Evolutionary conservation across 345 rosid genomes (phyloP).

Genomic region (Linum tenue): DNA sequence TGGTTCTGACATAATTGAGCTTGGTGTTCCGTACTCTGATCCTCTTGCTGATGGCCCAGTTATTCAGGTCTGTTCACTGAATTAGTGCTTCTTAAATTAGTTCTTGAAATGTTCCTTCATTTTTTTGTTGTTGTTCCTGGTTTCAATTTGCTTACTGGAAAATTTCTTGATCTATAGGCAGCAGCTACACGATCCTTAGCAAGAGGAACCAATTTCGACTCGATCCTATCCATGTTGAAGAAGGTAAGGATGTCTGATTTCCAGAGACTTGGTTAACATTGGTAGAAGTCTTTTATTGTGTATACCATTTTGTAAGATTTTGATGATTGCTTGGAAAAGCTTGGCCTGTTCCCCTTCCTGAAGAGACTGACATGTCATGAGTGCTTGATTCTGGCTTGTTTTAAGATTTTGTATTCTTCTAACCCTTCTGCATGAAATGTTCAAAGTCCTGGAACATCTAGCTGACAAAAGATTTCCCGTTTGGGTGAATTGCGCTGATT

Average conservation of each 20-base stretch:
- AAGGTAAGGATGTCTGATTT: slow-evolving; percentile 36
- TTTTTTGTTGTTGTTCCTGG: neutral
- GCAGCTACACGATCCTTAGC: slow-evolving; percentile 81
- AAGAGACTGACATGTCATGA: neutral
- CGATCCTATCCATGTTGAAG: slow-evolving; percentile 59
- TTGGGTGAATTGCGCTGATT: no score
- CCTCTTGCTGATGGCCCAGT: slow-evolving; percentile 91
- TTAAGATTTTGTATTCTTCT: neutral
- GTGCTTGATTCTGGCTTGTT: no score
- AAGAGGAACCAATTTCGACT: slow-evolving; percentile 63
- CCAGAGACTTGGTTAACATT: neutral
- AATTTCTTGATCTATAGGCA: slow-evolving; percentile 42
- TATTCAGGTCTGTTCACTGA: slow-evolving; percentile 55
- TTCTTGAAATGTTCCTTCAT: neutral
- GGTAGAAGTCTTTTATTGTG: neutral
- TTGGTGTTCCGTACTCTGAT: slow-evolving; percentile 86
- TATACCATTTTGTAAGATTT: no score
- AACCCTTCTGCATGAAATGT: neutral
- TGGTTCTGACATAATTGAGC: slow-evolving; percentile 76
- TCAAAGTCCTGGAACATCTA: no score
- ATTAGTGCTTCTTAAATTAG: neutral
- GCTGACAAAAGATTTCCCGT: no score
- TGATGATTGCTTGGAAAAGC: neutral
- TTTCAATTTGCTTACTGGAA: slow-evolving; percentile 6
- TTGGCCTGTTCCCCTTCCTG: neutral